Conservation (phyloP, 2,329 filamentous ascomycete species). For the Rachicladosporium sp. region DNA sequence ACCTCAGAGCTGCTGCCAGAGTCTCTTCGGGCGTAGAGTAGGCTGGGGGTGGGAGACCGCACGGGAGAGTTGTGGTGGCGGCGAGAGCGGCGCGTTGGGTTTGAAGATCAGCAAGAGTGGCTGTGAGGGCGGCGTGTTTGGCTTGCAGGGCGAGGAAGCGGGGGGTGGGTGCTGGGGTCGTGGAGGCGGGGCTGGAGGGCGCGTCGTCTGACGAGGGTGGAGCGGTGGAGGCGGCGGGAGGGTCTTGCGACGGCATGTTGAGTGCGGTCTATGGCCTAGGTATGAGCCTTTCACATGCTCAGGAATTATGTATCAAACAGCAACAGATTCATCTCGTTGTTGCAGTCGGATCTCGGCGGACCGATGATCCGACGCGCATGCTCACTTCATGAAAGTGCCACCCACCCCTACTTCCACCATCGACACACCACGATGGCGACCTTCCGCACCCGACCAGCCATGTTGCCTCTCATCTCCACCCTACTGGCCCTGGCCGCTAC, state of each 20-base stretch:
- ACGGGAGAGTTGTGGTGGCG: conserved; percentile 16
- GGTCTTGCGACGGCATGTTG: too few species aligned
- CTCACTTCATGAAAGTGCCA: background rate
- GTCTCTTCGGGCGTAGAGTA: conserved; percentile 12
- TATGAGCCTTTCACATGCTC: too few species aligned
- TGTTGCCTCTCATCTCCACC: background rate
- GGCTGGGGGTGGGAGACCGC: conserved; percentile 13
- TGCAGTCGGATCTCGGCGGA: too few species aligned
- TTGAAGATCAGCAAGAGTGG: conserved; percentile 35
- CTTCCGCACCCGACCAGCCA: conserved; percentile 13
- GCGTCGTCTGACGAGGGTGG: too few species aligned
- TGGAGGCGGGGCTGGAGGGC: too few species aligned
- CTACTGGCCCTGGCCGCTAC: conserved; percentile 6
- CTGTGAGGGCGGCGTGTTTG: conserved; percentile 30
- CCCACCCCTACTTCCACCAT: background rate
- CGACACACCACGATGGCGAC: conserved; percentile 10
- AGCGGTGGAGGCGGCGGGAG: too few species aligned
- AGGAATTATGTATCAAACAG: too few species aligned
- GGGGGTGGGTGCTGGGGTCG: conserved; percentile 1
- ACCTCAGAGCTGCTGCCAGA: conserved; percentile 22
- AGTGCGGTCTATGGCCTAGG: too few species aligned
- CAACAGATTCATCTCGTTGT: too few species aligned
- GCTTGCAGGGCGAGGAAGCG: conserved; percentile 10
- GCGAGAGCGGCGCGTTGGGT: conserved; percentile 28
- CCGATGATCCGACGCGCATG: background rate